Conservation (phyloP, 2,329 filamentous ascomycete species). For the Teratosphaeria destructans region DNA sequence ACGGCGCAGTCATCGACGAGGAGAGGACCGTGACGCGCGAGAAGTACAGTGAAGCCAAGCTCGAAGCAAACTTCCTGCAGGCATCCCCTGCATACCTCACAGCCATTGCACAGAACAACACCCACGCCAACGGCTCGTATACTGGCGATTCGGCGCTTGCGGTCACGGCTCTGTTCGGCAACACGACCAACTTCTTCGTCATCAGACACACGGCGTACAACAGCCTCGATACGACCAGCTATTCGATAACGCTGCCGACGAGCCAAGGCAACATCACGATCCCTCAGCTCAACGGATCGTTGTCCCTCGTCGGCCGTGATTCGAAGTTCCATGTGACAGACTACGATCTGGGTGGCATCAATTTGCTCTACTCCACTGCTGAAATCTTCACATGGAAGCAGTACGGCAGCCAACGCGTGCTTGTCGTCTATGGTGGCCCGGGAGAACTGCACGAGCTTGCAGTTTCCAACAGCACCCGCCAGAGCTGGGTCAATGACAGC, state of each 20-base stretch:
- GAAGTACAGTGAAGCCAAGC: constrained; percentile 71
- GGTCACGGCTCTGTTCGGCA: constrained; percentile 51
- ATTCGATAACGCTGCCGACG: constrained; percentile 52
- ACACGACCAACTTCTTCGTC: constrained; percentile 52
- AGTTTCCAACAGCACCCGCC: constrained; percentile 20
- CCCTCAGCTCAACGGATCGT: constrained; percentile 46
- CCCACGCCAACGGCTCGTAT: constrained; percentile 39
- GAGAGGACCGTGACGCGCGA: constrained; percentile 58
- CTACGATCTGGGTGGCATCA: constrained; percentile 50
- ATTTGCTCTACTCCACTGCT: constrained; percentile 56
- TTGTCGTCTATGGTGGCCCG: constrained; percentile 54
- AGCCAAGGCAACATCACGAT: constrained; percentile 47
- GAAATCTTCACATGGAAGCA: constrained; percentile 61
- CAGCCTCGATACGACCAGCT: constrained; percentile 46
- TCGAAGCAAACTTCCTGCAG: constrained; percentile 64
- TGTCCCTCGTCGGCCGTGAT: constrained; percentile 53
- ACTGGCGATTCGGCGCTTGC: constrained; percentile 44
- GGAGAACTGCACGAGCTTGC: constrained; percentile 55
- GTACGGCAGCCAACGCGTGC: constrained; percentile 47
- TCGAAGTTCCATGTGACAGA: constrained; percentile 59
- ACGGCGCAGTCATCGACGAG: constrained; percentile 56
- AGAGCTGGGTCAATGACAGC: neutral
- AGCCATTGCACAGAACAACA: constrained; percentile 43
- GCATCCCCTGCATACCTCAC: constrained; percentile 61
- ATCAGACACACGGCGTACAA: constrained; percentile 54